Evolutionary conservation across 805 yeast genomes (phyloP).

Genomic region (Metschnikowia sp.): DNA sequence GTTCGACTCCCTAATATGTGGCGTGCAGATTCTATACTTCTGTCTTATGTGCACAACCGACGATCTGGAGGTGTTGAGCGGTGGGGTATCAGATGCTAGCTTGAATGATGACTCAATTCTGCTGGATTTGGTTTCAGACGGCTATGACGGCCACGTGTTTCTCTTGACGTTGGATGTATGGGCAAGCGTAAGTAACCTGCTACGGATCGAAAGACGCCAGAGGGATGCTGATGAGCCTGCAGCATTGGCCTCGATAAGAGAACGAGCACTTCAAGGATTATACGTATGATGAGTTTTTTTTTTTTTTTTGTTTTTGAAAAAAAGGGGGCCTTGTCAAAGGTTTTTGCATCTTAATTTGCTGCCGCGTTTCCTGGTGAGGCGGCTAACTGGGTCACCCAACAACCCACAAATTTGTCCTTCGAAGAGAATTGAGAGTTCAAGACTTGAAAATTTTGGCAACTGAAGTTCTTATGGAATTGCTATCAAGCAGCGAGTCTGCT

Average conservation of each 20-base stretch:
- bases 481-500: too few relatives aligned
- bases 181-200: constrained; percentile 12
- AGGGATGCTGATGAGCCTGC: neutral
- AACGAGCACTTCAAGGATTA: constrained; percentile 6
- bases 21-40: constrained; percentile 31
- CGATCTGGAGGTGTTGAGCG: constrained; percentile 27
- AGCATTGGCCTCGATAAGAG: neutral
- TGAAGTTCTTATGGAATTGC: too few relatives aligned
- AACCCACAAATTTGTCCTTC: too few relatives aligned
- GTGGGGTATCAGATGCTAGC: neutral
- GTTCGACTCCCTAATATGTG: constrained; percentile 25
- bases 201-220: constrained; percentile 1
- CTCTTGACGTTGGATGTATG: constrained; percentile 27
- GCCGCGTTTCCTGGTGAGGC: too few relatives aligned
- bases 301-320: too few relatives aligned
- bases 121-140: constrained; percentile 28
- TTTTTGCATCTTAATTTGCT: too few relatives aligned
- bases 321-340: too few relatives aligned
- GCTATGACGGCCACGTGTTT: constrained; percentile 38
- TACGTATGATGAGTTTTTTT: neutral
- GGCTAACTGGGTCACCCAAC: too few relatives aligned
- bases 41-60: constrained; percentile 31
- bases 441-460: too few relatives aligned
- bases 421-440: too few relatives aligned
- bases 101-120: constrained; percentile 14